phyloP scores from a whole-genome alignment of 2,329 filamentous ascomycete genomes.

The Ascochyta fabae region DNA sequence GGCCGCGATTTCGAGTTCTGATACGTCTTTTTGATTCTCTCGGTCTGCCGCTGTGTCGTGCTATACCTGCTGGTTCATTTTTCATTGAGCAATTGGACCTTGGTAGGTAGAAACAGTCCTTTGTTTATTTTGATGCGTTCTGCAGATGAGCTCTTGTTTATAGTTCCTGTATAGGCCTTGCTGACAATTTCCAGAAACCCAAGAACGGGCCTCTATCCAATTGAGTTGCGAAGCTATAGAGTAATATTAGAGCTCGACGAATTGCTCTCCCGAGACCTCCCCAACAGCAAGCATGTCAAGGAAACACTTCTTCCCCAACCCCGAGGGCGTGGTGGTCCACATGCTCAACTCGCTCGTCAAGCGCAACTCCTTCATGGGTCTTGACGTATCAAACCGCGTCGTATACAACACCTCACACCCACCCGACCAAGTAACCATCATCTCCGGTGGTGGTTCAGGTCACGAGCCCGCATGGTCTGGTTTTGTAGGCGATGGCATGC shows the following conservation, averaged over 20 bases:
- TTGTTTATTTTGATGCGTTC: too few species aligned
- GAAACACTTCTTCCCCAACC: constrained; percentile 62
- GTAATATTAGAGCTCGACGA: neutral
- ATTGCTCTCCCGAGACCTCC: too few species aligned
- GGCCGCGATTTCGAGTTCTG: neutral
- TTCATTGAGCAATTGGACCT: neutral
- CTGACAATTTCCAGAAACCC: neutral
- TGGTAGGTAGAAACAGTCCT: neutral
- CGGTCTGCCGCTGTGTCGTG: neutral
- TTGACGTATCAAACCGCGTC: constrained; percentile 57
- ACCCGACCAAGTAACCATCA: constrained; percentile 53
- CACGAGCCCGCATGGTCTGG: constrained; percentile 59
- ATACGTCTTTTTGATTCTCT: neutral
- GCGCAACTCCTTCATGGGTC: constrained; percentile 52
- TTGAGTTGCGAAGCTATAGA: neutral
- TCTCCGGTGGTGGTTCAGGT: constrained; percentile 56
- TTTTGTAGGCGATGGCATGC: constrained; percentile 58
- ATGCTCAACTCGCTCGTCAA: constrained; percentile 56
- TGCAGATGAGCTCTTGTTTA: neutral
- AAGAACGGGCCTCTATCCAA: neutral
- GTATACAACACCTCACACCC: constrained; percentile 56
- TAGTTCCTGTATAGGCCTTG: neutral
- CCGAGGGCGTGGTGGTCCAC: constrained; percentile 58
- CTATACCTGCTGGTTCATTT: neutral
- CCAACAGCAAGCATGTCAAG: constrained; percentile 52